Conservation (phyloP, 495 filamentous ascomycete genomes). For the Penicillium samsonianum region DNA sequence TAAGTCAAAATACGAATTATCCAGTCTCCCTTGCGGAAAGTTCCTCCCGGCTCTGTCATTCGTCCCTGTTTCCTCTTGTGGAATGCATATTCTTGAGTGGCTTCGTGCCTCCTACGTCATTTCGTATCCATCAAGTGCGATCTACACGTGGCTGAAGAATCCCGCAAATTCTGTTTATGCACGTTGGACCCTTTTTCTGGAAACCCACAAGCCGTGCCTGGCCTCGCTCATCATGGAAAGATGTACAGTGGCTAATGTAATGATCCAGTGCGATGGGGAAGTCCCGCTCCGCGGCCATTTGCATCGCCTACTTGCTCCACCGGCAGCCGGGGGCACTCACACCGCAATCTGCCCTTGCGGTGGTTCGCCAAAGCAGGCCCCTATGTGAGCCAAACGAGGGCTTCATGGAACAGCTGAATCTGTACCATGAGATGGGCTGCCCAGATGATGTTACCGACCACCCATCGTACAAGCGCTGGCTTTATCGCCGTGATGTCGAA, state of each 20-base stretch:
- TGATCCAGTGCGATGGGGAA: constrained; percentile 87
- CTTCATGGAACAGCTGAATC: constrained; percentile 81
- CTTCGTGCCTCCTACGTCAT: constrained; percentile 24
- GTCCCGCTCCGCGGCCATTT: constrained; percentile 82
- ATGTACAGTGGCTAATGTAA: constrained; percentile 26
- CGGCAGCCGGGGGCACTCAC: constrained; percentile 52
- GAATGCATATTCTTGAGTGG: constrained; percentile 4
- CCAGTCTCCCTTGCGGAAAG: neutral
- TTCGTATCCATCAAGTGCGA: constrained; percentile 18
- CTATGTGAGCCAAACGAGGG: constrained; percentile 83
- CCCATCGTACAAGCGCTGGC: constrained; percentile 83
- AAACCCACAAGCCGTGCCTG: neutral
- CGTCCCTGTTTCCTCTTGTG: neutral
- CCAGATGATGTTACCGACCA: constrained; percentile 68
- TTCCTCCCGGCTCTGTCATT: neutral
- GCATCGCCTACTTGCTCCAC: constrained; percentile 84
- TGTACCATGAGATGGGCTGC: constrained; percentile 84
- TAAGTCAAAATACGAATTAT: constrained; percentile 38
- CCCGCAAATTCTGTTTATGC: constrained; percentile 6
- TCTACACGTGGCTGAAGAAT: constrained; percentile 22
- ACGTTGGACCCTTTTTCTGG: constrained; percentile 12
- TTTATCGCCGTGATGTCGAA: constrained; percentile 77
- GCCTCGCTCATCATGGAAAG: neutral
- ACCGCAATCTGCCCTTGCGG: constrained; percentile 58
- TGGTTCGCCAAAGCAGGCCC: constrained; percentile 65